These are phyloP conservation scores for Thraustotheca clavata DNA, from an alignment of 352 stramenopile species.

Conservation along the genomic window DNA sequence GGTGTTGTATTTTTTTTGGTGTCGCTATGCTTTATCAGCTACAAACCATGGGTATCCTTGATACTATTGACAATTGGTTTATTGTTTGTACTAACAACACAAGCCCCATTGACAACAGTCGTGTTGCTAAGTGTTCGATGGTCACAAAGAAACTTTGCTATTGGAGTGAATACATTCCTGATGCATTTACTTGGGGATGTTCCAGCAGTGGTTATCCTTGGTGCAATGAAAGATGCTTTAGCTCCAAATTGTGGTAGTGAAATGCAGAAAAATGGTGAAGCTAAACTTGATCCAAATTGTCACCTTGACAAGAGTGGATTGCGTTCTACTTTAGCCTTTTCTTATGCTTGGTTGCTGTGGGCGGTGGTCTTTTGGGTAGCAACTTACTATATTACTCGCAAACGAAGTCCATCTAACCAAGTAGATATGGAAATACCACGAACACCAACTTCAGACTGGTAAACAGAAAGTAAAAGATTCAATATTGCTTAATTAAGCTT, in stretches of 20 bases:
- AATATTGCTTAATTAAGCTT: background rate
- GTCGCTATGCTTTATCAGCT: background rate
- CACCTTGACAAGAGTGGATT: slow-evolving; percentile 48
- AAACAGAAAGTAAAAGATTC: background rate
- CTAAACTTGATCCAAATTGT: slow-evolving; percentile 56
- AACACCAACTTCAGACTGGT: background rate
- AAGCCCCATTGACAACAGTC: slow-evolving; percentile 44
- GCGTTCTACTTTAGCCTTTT: slow-evolving; percentile 57
- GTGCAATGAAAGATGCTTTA: slow-evolving; percentile 87
- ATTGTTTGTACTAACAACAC: background rate
- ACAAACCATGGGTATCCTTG: background rate
- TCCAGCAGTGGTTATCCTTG: slow-evolving; percentile 88
- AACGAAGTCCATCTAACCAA: background rate
- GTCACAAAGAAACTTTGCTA: slow-evolving; percentile 78
- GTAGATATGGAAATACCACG: background rate
- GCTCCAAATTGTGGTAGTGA: slow-evolving; percentile 79
- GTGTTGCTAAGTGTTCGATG: slow-evolving; percentile 86
- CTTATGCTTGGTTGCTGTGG: slow-evolving; percentile 62
- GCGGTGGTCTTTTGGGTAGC: slow-evolving; percentile 48
- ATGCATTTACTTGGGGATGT: slow-evolving; percentile 93
- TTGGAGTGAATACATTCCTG: slow-evolving; percentile 85
- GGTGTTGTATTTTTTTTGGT: slow-evolving; percentile 4
- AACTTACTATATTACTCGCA: background rate
- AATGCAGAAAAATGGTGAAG: slow-evolving; percentile 38
- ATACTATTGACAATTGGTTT: background rate